These are phyloP conservation scores for Zoysia matrella DNA, from an alignment of 202 grass and related monocot genomes.

Conservation along the genomic window DNA sequence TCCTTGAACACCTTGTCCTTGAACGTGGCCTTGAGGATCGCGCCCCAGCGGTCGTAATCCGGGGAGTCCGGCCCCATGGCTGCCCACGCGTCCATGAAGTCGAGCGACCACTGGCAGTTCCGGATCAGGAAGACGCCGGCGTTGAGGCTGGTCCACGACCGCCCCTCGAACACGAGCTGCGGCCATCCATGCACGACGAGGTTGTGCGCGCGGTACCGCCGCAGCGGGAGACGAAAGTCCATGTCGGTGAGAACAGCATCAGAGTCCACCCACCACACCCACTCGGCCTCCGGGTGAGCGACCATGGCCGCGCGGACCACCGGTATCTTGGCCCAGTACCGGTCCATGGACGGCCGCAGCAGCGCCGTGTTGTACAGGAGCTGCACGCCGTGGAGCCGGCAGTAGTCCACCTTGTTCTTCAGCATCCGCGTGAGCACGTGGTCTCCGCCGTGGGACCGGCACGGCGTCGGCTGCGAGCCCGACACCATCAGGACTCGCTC, in stretches of 20 bases:
- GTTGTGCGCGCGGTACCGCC: slow-evolving; percentile 64
- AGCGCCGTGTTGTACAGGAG: slow-evolving; percentile 80
- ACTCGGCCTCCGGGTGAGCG: slow-evolving; percentile 89
- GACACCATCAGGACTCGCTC: slow-evolving; percentile 79
- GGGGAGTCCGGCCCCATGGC: slow-evolving; percentile 70
- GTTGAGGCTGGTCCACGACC: slow-evolving; percentile 81
- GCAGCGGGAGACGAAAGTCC: slow-evolving; percentile 74
- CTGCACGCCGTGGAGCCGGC: slow-evolving; percentile 70
- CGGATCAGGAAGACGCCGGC: slow-evolving; percentile 85
- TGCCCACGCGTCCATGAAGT: slow-evolving; percentile 88
- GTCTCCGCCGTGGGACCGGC: slow-evolving; percentile 61
- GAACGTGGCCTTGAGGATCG: slow-evolving; percentile 59
- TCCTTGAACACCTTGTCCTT: slow-evolving; percentile 77
- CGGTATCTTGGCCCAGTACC: slow-evolving; percentile 89
- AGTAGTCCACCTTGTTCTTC: slow-evolving; percentile 94
- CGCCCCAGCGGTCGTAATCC: slow-evolving; percentile 69
- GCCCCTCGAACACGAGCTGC: slow-evolving; percentile 52
- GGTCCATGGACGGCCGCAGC: slow-evolving; percentile 66
- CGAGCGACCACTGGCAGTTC: slow-evolving; percentile 93
- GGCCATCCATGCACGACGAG: slow-evolving; percentile 84
- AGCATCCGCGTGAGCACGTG: slow-evolving; percentile 73
- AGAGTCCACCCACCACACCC: slow-evolving; percentile 98
- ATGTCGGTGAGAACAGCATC: slow-evolving; percentile 98
- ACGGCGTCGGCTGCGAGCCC: slow-evolving; percentile 80
- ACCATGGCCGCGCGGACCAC: slow-evolving; percentile 76